Base-by-base conservation (phyloP, 1,284 basidiomycete species). In the Xerocomus minutiporus region DNA sequence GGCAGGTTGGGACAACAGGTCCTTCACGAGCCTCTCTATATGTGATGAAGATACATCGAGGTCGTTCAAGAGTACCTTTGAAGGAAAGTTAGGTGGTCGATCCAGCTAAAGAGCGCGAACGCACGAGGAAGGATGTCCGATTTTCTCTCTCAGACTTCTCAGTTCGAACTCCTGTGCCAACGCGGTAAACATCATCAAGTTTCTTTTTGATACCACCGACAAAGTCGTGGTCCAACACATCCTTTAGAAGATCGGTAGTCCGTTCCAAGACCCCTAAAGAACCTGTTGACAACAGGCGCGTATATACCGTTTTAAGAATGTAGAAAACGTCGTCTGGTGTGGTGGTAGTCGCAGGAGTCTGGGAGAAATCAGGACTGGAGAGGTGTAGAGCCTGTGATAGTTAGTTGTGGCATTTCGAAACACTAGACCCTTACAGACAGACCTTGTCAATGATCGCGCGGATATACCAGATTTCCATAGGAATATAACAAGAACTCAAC, bases 241-340 rank as follows among this genome's bases (percentile, higher is more conserved):
- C 84, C 48, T 80, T 75, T 11, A 97, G 73, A 48, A 80, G 81
- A 20, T 79, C 77, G 3, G 84, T 72, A 56, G 84, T 84, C 17
- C 73, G 74, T 51, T 80, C 74, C 2, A 93, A 76, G 2, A 79
- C 81, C 3, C 66, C 65, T 1, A 84, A 59, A 3, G 85, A 86
- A 0, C 91, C 91, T 0, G 86, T 87, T 0, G 86, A 85, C 15
- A 95, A 66, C 29, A 92, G 73, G 9, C 94, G 80, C 15, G 81
- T 74, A 5, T 94, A 75, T 2, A 94, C 86, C 4, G 86, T 77
- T 70, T 95, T 97, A 57, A 97, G 73, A 52, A 97, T 87, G 70
- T 95, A 97, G 71, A 97, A 97, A 2, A 87, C 89, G 61, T 97
- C 94, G 66, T 97, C 94, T 0, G 95, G 91, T 0, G 87, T 86